A percentile compares a stretch with the other conserved stretches of the same genome.
These are phyloP conservation scores for Vanrija humicola DNA, from an alignment of 1,284 basidiomycete species.

Conservation along the genomic window DNA sequence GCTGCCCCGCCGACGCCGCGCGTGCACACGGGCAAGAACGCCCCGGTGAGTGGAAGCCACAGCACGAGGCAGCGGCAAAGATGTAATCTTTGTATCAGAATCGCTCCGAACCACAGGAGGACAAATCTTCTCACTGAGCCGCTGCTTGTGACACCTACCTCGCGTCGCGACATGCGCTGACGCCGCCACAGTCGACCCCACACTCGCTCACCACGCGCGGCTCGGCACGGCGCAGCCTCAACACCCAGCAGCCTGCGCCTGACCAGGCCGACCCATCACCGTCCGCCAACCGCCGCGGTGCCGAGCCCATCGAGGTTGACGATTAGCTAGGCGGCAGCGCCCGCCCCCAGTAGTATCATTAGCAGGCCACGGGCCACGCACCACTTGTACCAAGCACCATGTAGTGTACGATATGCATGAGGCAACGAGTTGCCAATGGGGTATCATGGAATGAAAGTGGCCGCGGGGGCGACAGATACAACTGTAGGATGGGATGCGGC, in stretches of 20 bases:
- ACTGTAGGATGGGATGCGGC: too few relatives aligned
- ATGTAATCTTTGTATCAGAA: conserved; percentile 33
- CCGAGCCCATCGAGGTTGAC: neutral
- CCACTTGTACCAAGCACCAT: too few relatives aligned
- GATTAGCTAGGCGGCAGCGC: neutral
- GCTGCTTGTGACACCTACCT: neutral
- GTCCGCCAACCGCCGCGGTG: neutral
- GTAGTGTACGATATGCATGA: too few relatives aligned
- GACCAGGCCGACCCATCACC: neutral
- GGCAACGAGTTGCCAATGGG: too few relatives aligned
- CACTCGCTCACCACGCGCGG: conserved; percentile 29
- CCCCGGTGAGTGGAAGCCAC: conserved; percentile 17
- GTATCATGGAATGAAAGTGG: too few relatives aligned
- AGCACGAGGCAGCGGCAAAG: conserved; percentile 10
- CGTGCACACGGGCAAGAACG: conserved; percentile 21
- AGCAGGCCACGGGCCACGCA: too few relatives aligned
- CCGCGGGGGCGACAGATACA: too few relatives aligned
- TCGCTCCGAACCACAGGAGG: conserved; percentile 25
- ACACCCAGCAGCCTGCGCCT: conserved; percentile 6
- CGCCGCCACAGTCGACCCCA: conserved; percentile 25
- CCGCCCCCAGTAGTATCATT: too few relatives aligned
- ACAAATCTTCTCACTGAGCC: conserved; percentile 48
- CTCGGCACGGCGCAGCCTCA: conserved; percentile 26
- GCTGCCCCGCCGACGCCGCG: conserved; percentile 10
- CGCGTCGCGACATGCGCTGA: neutral